Base-by-base conservation (phyloP, 2,329 filamentous ascomycete genomes). In the Cladosporium sp. region DNA sequence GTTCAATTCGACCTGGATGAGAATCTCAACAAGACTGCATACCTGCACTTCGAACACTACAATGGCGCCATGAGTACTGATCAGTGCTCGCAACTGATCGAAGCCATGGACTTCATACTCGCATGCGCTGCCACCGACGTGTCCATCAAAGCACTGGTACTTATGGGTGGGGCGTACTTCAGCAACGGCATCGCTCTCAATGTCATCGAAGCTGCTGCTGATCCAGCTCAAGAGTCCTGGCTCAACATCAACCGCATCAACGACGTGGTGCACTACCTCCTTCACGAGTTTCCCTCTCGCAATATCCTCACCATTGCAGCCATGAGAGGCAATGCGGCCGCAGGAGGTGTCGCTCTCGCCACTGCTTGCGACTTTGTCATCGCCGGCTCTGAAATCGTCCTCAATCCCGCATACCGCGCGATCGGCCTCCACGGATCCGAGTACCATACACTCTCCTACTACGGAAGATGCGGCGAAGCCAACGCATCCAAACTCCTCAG, bases 121-220 rank as follows among this genome's bases (percentile, higher is more conserved):
- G 53, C 58, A n/a, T 58, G 56, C 8, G 62, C 67, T 38, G 62
- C 63, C 0, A 22, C 50, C 13, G 56, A 63, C 13, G 54, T 51
- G 11, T 64, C 65, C 0, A 59, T 73, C n/a, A 57, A 61, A 4
- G 70, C 69, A 1, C 54, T 69, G 5, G 65, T 71, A 2, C 61
- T 73, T 17, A 68, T 73, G 61, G 70, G 70, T 39, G 71, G 70
- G 27, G 60, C 64, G 4, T 73, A 73, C 54, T 73, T 73, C 56
- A 70, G 67, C 61, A 73, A 73, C 51, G 70, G 71, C 22, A 71
- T 73, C 43, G 69, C 70, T 6, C 64, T 73, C 17, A 73, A 73
- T 48, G 69, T 72, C 39, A 73, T 73, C 55, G 70, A 73, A 58
- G 65, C 68, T 15, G 65, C 65, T 1, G 50, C 58, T 5, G 66